Conservation (phyloP, 345 rosid species). For the Eucalyptus polybractea region DNA sequence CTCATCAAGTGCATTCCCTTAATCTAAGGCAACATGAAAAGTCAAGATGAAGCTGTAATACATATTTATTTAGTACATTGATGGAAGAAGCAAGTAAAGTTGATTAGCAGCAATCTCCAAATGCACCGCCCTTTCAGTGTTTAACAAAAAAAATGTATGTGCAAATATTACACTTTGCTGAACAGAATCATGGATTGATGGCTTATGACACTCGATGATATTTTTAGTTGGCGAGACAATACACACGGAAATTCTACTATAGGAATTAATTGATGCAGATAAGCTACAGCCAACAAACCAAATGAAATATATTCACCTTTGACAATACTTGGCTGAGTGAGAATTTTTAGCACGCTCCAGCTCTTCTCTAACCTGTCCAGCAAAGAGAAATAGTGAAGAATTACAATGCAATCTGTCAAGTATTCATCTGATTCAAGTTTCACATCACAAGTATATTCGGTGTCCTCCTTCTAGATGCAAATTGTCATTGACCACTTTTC, state of each 20-base stretch:
- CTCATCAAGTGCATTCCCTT: not conserved
- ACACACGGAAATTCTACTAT: not conserved
- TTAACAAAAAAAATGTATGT: accelerated
- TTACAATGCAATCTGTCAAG: not conserved
- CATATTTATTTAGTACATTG: too few species aligned
- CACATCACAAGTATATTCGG: not conserved
- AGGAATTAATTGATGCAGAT: accelerated
- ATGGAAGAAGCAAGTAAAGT: not conserved
- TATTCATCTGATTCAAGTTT: not conserved
- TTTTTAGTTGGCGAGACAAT: accelerated
- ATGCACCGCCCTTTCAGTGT: not conserved
- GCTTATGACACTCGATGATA: not conserved
- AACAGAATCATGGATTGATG: accelerated
- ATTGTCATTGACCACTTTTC: not conserved
- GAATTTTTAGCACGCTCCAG: not conserved
- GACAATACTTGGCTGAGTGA: accelerated
- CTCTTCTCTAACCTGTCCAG: not conserved
- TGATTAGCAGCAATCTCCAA: not conserved
- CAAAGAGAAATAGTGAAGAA: not conserved
- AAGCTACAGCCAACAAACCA: not conserved
- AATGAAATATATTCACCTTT: not conserved
- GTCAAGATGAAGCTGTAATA: not conserved
- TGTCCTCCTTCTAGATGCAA: not conserved
- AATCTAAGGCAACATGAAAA: not conserved
- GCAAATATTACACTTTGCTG: accelerated